Evolutionary conservation across 164 flowering plant genomes (phyloP), one percentile per base, ranked within the genome.

Genomic region (Berberis vulgaris): DNA sequence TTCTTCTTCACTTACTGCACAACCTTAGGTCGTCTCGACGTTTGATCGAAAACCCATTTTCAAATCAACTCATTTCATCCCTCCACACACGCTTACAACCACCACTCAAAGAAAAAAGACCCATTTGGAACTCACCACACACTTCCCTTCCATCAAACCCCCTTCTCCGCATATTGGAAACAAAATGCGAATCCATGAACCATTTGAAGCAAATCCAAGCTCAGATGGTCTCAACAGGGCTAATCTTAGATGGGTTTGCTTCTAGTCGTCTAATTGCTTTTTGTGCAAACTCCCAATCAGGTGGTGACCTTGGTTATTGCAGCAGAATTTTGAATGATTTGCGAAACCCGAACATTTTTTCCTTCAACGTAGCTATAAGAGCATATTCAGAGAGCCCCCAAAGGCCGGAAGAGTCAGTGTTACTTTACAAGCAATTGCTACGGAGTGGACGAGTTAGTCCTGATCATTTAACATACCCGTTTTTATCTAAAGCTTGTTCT

Each of bases 181-280:
- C 26, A 26, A 47, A 45, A 39, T 68, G 72, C 66, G 68, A 60
- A 56, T 55, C 72, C 12, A 50, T 72, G 68, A 47, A 64, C 49
- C 76, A 72, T 49, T 70, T 72, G 52, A 72, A 68, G 47, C 87
- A 83, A 70, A 80, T 82, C 65, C 91, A 86, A 55, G 63, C 87
- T 62, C 87, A 79, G 60, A 78, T 82, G 83, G 72, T 70, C 54
- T 4, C 73, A 38, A 65, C 82, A 1, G 83, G 86, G 1, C 65
- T 80, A 8, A 57, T 78, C 71, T 57, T 52, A 38, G 84, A 83
- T 64, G 77, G 77, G 72, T 66, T 82, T 10, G 81, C 85, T 54
- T 69, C 77, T 3, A 84, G 89, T 59, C 84, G 89, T 6, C 70
- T 86, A 4, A 65, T 84, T 26, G 80, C 83, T 49, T 84, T 86